Evolutionary conservation across 331 rosid species (phyloP).

Genomic region (Malus hybrid): DNA sequence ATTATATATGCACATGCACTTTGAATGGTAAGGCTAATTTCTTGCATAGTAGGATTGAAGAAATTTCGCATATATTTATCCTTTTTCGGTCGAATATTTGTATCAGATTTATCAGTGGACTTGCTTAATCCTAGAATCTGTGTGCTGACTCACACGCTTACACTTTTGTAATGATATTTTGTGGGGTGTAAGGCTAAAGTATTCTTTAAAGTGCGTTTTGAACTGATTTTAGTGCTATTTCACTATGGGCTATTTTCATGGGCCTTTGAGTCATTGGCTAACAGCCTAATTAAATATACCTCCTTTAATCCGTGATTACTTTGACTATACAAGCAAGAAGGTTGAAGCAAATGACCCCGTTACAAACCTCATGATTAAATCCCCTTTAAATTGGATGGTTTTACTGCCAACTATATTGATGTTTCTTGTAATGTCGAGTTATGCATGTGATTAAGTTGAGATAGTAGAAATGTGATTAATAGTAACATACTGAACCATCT

Average conservation of each 20-base stretch:
- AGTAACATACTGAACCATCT: rapidly evolving
- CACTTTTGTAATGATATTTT: neutral
- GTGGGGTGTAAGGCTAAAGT: neutral
- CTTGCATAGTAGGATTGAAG: neutral
- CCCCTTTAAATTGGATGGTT: neutral
- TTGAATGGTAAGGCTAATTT: neutral
- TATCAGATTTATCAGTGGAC: neutral
- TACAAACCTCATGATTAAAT: neutral
- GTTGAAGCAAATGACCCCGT: neutral
- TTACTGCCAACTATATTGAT: too few relatives aligned
- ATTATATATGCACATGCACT: neutral
- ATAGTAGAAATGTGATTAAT: neutral
- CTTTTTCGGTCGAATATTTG: neutral
- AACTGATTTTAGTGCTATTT: neutral
- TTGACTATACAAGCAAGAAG: neutral
- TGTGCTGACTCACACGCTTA: neutral
- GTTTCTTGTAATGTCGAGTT: too few relatives aligned
- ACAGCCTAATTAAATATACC: neutral
- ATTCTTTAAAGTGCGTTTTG: neutral
- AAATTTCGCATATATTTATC: neutral
- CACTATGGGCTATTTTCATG: neutral
- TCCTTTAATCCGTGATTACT: too few relatives aligned
- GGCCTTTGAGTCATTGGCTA: neutral
- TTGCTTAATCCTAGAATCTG: neutral
- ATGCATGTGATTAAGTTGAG: neutral